Percentiles rank a stretch among this genome's conserved stretches.
Conservation (phyloP, 441 rosid species). For the Pelargonium australe region DNA sequence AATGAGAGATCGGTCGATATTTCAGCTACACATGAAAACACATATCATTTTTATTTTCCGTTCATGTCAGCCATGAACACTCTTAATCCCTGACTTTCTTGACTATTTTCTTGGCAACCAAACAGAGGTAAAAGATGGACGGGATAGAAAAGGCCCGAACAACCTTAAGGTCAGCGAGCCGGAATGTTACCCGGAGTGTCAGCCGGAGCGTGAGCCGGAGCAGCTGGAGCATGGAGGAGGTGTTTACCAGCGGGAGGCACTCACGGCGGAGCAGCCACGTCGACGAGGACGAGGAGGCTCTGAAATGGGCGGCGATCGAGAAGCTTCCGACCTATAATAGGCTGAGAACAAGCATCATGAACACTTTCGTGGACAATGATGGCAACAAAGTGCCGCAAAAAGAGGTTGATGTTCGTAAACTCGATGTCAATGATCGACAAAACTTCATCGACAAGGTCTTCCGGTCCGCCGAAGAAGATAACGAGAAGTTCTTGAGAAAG, state of each 20-base stretch:
- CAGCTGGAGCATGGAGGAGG: background rate
- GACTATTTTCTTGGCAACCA: too few species aligned
- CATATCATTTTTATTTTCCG: too few species aligned
- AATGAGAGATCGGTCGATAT: too few species aligned
- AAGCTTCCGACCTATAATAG: background rate
- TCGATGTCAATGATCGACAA: background rate
- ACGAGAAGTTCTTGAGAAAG: background rate
- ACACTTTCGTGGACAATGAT: background rate
- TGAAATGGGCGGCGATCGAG: background rate
- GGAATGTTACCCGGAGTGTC: background rate
- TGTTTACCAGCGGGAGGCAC: constrained; percentile 1
- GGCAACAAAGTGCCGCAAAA: background rate
- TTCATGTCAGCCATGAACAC: too few species aligned
- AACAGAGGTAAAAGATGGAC: background rate
- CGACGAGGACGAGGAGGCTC: constrained; percentile 2
- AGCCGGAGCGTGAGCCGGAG: background rate
- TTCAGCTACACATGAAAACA: too few species aligned
- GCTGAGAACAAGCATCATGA: background rate
- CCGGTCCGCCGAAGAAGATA: background rate
- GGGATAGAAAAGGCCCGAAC: background rate
- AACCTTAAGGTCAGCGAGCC: background rate
- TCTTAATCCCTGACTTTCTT: too few species aligned
- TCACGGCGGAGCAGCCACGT: background rate
- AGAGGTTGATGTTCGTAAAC: background rate
- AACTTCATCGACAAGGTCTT: background rate